These are phyloP conservation scores for Erythrophleum ivorense DNA, from an alignment of 331 rosid genomes.

Conservation along the genomic window DNA sequence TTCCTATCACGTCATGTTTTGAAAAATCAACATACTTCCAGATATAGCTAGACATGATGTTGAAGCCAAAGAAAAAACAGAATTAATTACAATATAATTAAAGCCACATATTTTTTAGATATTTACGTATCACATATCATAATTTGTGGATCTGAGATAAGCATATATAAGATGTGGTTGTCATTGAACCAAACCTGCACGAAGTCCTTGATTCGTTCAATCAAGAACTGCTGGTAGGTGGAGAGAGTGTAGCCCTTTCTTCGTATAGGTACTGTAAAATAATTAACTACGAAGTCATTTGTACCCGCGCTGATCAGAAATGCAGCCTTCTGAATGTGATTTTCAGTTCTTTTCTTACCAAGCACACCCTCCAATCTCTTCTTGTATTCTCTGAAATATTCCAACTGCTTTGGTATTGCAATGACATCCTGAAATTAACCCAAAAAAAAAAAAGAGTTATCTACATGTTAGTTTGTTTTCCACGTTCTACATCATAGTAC, in stretches of 20 bases:
- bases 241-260: constrained; percentile 36
- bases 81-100: no score
- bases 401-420: constrained; percentile 56
- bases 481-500: background rate
- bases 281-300: constrained; percentile 72
- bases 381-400: constrained; percentile 63
- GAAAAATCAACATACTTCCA: no score
- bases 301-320: constrained; percentile 75
- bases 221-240: constrained; percentile 54
- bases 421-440: constrained; percentile 61
- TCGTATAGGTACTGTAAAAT: constrained; percentile 57
- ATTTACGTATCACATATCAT: background rate
- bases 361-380: constrained; percentile 47
- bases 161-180: background rate
- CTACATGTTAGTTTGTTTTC: background rate
- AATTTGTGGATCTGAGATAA: background rate
- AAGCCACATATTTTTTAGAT: no score
- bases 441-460: background rate
- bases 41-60: no score
- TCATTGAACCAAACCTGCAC: constrained; percentile 53
- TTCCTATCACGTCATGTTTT: no score
- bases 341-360: constrained; percentile 48
- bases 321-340: constrained; percentile 56
- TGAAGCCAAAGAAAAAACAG: no score
- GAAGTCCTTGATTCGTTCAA: constrained; percentile 49